Conservation (phyloP, 2,329 filamentous ascomycete species). For the Trichophyton rubrum region DNA sequence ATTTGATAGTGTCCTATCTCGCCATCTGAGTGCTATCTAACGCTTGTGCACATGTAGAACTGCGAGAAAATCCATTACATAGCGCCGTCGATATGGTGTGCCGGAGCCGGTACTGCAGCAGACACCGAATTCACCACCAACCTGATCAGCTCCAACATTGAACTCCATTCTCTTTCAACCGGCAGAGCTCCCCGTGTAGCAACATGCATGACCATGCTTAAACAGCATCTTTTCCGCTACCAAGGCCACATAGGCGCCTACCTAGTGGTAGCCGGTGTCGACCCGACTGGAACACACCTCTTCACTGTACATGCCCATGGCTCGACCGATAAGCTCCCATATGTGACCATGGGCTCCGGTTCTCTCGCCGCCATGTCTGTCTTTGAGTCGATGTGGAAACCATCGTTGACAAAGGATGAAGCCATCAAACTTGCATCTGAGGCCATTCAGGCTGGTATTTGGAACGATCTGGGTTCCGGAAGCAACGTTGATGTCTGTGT, state of each 20-base stretch:
- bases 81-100: constrained; percentile 97
- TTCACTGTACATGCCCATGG: constrained; percentile 99
- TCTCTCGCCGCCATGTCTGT: constrained; percentile 95
- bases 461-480: constrained; percentile 93
- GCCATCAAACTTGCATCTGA: constrained; percentile 73
- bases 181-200: constrained; percentile 94
- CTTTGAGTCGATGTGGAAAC: constrained; percentile 93
- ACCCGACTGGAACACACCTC: constrained; percentile 86
- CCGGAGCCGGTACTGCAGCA: constrained; percentile 90
- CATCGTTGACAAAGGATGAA: constrained; percentile 59
- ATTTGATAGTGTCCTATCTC: constrained; percentile 13
- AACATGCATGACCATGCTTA: constrained; percentile 98
- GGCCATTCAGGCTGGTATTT: constrained; percentile 92
- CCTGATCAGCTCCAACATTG: constrained; percentile 95
- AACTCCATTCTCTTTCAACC: constrained; percentile 91
- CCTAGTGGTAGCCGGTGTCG: constrained; percentile 89
- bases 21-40: background rate
- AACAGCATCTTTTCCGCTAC: constrained; percentile 98
- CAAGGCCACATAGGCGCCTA: constrained; percentile 97
- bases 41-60: constrained; percentile 45
- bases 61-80: constrained; percentile 99
- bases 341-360: constrained; percentile 97
- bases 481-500: constrained; percentile 96
- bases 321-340: constrained; percentile 94
- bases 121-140: constrained; percentile 99